Evolutionary conservation across 495 filamentous ascomycete species (phyloP), one percentile per base, ranked within the genome.

Genomic region (Podospora pseudocomata): DNA sequence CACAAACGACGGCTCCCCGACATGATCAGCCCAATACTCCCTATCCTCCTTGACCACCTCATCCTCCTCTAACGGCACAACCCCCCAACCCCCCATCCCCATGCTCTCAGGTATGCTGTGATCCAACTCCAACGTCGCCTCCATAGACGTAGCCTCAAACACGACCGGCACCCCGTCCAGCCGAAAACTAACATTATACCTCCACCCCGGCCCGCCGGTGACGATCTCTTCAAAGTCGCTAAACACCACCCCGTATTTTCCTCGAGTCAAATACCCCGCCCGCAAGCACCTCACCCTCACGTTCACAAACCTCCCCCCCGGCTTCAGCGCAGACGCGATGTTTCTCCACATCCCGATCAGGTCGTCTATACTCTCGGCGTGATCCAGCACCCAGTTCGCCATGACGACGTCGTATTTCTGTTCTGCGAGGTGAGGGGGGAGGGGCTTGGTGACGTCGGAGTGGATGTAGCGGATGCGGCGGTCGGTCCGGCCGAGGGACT

Each of bases 261-360:
- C 72, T 0, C 63, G 26, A 2, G 20, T 23, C 26, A 71, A 44
- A 7, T 58, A 61, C 64, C n/a, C 63, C 55, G 54, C 68, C 3
- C 57, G 30, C 0, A 72, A 28, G 26, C 70, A 72, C 13, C 56
- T 26, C 23, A 62, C 60, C 18, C 74, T 59, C 11, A 75, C 69
- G 1, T 73, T 70, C 16, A 76, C 39, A 34, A 75, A 77, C 16
- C 61, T 63, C 0, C 75, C 78, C 3, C 75, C 78, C 0, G 72
- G 65, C 70, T 77, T 77, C n/a, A 77, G 57, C 23, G 70, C 64
- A 20, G 58, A 19, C 0, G 58, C 68, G 4, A 76, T 54, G 62
- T 79, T 80, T 6, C 53, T 59, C 70, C 73, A 75, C 74, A 80
- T 77, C 30, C 63, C 78, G 39, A 68, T 65, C 4, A 79, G 72